Evolutionary conservation across 768 basidiomycete species (phyloP).

Genomic region (Phanerochaete sordida): DNA sequence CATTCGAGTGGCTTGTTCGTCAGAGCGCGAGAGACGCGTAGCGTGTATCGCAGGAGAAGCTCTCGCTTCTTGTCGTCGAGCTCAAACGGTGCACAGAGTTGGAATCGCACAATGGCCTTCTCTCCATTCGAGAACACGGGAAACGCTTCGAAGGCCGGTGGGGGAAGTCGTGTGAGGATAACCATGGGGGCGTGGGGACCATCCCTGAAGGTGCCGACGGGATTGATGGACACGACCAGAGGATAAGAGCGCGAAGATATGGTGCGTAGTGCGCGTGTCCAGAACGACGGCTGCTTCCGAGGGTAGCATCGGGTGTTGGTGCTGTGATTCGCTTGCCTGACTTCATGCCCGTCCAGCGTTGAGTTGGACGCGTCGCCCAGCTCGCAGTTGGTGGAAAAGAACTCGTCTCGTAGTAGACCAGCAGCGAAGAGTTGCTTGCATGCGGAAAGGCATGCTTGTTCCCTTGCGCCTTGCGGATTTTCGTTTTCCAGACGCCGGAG

Average conservation of each 20-base stretch:
- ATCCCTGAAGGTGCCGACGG: conserved; percentile 26
- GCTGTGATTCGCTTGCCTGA: conserved; percentile 6
- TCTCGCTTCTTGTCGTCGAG: conserved; percentile 44
- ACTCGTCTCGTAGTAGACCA: conserved; percentile 20
- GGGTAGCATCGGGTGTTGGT: conserved; percentile 37
- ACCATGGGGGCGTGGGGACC: conserved; percentile 54
- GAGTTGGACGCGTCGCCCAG: background rate
- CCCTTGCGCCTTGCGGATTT: conserved; percentile 7
- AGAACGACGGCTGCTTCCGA: conserved; percentile 63
- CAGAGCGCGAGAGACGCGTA: conserved; percentile 57
- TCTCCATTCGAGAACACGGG: conserved; percentile 56
- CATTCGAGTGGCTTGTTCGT: conserved; percentile 69
- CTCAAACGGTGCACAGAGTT: conserved; percentile 45
- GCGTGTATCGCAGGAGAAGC: conserved; percentile 56
- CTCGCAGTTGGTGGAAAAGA: conserved; percentile 32
- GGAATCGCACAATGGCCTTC: conserved; percentile 39
- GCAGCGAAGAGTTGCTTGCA: conserved; percentile 12
- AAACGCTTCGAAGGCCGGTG: conserved; percentile 56
- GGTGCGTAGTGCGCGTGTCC: conserved; percentile 40
- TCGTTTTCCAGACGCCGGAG: conserved; percentile 6
- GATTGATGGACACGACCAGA: conserved; percentile 36
- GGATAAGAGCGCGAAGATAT: conserved; percentile 48
- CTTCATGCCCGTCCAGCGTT: background rate
- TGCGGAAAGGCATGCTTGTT: conserved; percentile 12
- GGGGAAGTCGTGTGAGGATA: conserved; percentile 62